Evolutionary conservation across 2,329 filamentous ascomycete species (phyloP), one percentile per base, ranked within the genome.

Genomic region (Plenodomus tracheiphilus): DNA sequence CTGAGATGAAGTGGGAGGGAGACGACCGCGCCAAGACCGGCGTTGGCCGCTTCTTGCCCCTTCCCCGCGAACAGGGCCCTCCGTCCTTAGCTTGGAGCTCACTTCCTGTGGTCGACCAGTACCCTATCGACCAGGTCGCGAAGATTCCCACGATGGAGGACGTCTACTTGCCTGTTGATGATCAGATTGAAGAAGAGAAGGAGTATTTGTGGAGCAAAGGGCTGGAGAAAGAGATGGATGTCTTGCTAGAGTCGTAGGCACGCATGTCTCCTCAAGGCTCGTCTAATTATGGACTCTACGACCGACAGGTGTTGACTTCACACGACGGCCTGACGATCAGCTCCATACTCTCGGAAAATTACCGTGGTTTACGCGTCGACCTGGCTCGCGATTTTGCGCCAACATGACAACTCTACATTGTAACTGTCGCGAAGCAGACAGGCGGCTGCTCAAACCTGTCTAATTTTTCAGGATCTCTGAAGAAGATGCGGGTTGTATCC

Each of bases 1-100:
- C 68, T 10, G 76, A 79, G 62, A 63, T 74, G 62, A 75, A 75
- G 53, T 78, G 76, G 69, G 76, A 79, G 53, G 77, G 77, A 0
- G 73, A 77, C 35, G 75, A 76, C 25, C 72, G 77, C 10, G 74
- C 76, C 13, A 71, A 75, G 36, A 78, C 74, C 2, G 62, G 61
- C 28, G 68, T 72, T 37, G 74, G 75, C 18, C 61, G 77, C 16
- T 78, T 72, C 54, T 61, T 73, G 4, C 71, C 73, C n/a, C 56
- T 74, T 10, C 76, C 77, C 25, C 74, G 77, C 5, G 70, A 76
- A 39, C 57, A 65, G 6, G 69, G 68, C n/a, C 72, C 74, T 39
- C 60, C 64, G 4, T 70, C 68, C 2, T 69, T 77, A 16, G 60
- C 63, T 5, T 79, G 76, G 76, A 68, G 69, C 45, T 72, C 77